Base-by-base conservation (phyloP, 2,329 filamentous ascomycete species). In the Colletotrichum musicola region DNA sequence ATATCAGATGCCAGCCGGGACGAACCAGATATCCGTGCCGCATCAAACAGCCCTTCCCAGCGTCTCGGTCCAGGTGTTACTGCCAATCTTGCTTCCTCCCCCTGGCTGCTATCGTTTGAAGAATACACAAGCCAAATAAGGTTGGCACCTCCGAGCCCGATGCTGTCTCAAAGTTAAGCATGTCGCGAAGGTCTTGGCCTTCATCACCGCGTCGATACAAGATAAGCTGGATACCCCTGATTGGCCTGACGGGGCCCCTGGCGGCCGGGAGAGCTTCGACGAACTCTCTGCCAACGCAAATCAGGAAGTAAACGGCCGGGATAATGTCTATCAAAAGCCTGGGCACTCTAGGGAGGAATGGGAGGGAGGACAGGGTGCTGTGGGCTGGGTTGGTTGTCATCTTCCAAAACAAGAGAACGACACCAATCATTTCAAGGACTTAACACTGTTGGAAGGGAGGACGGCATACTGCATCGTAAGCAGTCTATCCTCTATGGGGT, bases 151-250 rank as follows among this genome's bases (percentile, higher is more conserved):
- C 30, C 18, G 22, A 44, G 51, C 20, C 44, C 44, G 14, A 27
- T 5, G 13, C 5, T 44, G 42, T 46, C 18, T 25, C 54, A 65
- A 46, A 40, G 25, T 60, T 55, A 59, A 67, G 60, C 60, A 49
- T 57, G 59, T 58, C 18, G 22, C 54, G 20, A 35, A 22, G 14
- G 20, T 60, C 65, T 65, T 65, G 62, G 62, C 55, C 50, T 38
- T 16, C 51, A 63, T 63, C 59, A 51, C 25, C 38, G 7, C n/a
- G 1, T 7, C 6, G 35, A 51, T 50, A 50, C 25, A 42, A 65
- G 65, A 68, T 68, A 68, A 68, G 55, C 35, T 1, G 13, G 22
- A 27, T n/a, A 13, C 35, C 55, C 18, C 20, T 60, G 42, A 65
- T 65, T 68, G 61, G 65, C 42, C 25, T 20, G 13, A n/a, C 25